Evolutionary conservation across 2,329 filamentous ascomycete species (phyloP), one percentile per base, ranked within the genome.

Genomic region (Colletotrichum magnum): DNA sequence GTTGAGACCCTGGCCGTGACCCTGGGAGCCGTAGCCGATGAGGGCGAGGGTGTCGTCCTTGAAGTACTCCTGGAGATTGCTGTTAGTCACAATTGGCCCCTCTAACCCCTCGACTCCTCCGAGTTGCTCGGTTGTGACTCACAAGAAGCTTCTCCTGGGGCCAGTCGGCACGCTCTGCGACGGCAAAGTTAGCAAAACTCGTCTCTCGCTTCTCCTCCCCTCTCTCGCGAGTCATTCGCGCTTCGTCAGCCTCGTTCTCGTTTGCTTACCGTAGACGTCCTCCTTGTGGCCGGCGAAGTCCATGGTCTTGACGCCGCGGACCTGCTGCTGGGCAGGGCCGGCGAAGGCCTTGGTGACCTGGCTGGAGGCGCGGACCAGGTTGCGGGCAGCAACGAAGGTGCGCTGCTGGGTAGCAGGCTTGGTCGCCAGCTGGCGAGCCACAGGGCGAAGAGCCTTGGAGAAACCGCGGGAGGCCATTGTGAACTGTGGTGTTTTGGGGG

Each of bases 1-100:
- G 91, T 99, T 99, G 73, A 99, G 94, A 83, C 96, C 97, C 88
- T 99, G 96, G 76, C 96, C 96, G 89, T 99, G 96, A 79, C 96
- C 96, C 88, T 98, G 95, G 73, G 95, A 98, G 79, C 88, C 96
- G 86, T 99, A 99, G 83, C 96, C 96, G 84, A 99, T 99, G 80
- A 99, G 93, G 80, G 96, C 96, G 78, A 99, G 94, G 76, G 95
- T 98, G 86, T 99, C 96, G 87, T 99, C 90, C 91, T 98, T 98
- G 93, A 99, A 99, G 92, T 95, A 99, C 74, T 98, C 94, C 93
- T 97, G 76, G 43, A 64, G 24, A 67, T 50, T 58, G 58, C 28
- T 69, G 66, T 72, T 45, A 72, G 71, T 43, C 58, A 39, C 58
- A 53, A 60, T 51, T 62, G 58, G 13, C 26, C 13, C 21, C 5